A percentile compares a stretch with the other conserved stretches of the same genome.
These are phyloP conservation scores for Golubevia pallescens DNA, from an alignment of 1,284 basidiomycete genomes.

Conservation along the genomic window DNA sequence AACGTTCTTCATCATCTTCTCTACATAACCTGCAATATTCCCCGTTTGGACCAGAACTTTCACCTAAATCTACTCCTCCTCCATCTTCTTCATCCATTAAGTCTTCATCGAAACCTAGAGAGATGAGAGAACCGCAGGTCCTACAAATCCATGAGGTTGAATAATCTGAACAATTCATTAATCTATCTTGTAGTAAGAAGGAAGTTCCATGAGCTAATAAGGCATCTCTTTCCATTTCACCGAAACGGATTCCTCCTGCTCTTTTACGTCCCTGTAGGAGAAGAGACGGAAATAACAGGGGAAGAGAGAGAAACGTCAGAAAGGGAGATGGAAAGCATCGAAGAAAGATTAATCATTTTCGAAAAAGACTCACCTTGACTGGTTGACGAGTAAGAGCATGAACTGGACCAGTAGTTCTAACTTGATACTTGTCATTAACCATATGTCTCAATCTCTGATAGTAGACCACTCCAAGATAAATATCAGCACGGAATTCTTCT, in stretches of 20 bases:
- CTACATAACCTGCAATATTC: not conserved
- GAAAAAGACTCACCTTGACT: conserved; percentile 37
- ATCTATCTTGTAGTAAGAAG: conserved; percentile 59
- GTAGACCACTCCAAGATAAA: conserved; percentile 63
- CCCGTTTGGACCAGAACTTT: not conserved
- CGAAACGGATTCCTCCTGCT: conserved; percentile 63
- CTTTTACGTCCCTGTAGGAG: conserved; percentile 43
- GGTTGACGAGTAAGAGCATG: conserved; percentile 61
- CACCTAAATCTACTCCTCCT: not conserved
- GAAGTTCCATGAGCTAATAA: conserved; percentile 61
- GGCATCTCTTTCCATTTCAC: conserved; percentile 64
- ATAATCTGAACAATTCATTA: conserved; percentile 65
- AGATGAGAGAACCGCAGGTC: conserved; percentile 54
- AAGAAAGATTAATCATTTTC: no score
- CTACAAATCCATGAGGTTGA: conserved; percentile 61
- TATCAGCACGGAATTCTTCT: conserved; percentile 57
- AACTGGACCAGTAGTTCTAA: conserved; percentile 62
- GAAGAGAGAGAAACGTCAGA: no score
- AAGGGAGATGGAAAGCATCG: no score
- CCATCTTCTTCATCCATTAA: conserved; percentile 8
- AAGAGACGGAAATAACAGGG: no score
- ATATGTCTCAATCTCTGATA: conserved; percentile 65
- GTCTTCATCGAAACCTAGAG: conserved; percentile 51
- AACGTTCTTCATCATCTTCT: not conserved
- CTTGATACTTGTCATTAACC: conserved; percentile 65